Conservation (phyloP, 257 asterid genomes). For the Solanum peruvianum region DNA sequence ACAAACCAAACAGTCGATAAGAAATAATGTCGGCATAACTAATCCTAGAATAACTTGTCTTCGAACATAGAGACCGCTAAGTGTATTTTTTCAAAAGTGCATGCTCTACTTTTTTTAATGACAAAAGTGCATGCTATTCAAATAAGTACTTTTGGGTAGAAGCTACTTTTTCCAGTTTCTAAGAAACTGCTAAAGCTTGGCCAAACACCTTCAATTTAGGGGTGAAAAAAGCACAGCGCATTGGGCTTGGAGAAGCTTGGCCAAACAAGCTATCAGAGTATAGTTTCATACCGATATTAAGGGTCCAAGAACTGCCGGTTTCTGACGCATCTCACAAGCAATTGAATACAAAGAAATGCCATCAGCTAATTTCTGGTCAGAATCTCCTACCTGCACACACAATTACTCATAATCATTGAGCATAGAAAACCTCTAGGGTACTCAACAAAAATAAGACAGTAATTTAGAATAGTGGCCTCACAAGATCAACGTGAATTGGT, state of each 20-base stretch:
- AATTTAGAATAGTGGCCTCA: constrained; percentile 22
- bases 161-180: not conserved
- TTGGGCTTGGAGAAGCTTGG: not conserved
- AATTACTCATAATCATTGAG: not conserved
- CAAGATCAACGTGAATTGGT: constrained; percentile 81
- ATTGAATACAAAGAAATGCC: constrained; percentile 69
- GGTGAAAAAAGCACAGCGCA: not conserved
- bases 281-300: constrained; percentile 49
- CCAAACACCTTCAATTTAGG: not conserved
- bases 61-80: not conserved
- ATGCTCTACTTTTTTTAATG: not conserved
- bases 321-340: constrained; percentile 51
- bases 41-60: not conserved
- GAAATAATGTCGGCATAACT: not conserved
- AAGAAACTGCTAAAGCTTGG: not conserved
- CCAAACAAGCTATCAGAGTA: not conserved
- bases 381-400: constrained; percentile 75
- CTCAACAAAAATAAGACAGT: not conserved
- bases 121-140: not conserved
- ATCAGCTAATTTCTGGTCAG: constrained; percentile 83
- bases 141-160: not conserved
- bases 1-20: not conserved
- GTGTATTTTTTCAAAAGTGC: not conserved
- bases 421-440: not conserved
- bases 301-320: constrained; percentile 66